Evolutionary conservation across 2,329 filamentous ascomycete genomes (phyloP).

Genomic region (Gaeumannomyces sp.): DNA sequence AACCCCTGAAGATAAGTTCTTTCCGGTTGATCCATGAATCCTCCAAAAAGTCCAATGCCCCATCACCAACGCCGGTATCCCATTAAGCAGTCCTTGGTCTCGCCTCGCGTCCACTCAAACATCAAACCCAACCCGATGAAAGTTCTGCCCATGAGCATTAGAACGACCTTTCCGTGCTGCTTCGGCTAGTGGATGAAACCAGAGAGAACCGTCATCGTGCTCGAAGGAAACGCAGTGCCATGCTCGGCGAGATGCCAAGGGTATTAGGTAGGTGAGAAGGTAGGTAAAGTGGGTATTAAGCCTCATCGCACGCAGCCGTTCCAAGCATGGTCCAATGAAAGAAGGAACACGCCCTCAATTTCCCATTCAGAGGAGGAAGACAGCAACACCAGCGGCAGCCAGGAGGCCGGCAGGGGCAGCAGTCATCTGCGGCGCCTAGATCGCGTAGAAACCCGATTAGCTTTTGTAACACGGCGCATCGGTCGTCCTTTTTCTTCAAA

Average conservation of each 20-base stretch:
- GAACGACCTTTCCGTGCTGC: background rate
- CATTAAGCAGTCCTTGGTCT: constrained; percentile 1
- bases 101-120: background rate
- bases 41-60: constrained; percentile 5
- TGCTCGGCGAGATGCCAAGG: background rate
- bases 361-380: constrained; percentile 39
- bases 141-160: background rate
- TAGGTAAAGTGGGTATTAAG: constrained; percentile 8
- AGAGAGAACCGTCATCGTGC: background rate
- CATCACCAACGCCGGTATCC: background rate
- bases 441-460: background rate
- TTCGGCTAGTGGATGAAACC: background rate
- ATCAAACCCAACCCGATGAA: background rate
- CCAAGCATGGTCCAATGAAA: constrained; percentile 5
- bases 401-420: constrained; percentile 39
- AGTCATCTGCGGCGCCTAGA: constrained; percentile 33
- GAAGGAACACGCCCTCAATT: background rate
- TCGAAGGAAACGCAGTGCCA: background rate
- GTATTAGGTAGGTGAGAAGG: constrained; percentile 5
- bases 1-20: constrained; percentile 7
- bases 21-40: constrained; percentile 9
- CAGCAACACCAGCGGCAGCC: constrained; percentile 43
- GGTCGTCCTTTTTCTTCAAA: background rate
- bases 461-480: background rate
- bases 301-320: constrained; percentile 3